Base-by-base conservation (phyloP, 495 filamentous ascomycete genomes). In the Aspergillus homomorphus region DNA sequence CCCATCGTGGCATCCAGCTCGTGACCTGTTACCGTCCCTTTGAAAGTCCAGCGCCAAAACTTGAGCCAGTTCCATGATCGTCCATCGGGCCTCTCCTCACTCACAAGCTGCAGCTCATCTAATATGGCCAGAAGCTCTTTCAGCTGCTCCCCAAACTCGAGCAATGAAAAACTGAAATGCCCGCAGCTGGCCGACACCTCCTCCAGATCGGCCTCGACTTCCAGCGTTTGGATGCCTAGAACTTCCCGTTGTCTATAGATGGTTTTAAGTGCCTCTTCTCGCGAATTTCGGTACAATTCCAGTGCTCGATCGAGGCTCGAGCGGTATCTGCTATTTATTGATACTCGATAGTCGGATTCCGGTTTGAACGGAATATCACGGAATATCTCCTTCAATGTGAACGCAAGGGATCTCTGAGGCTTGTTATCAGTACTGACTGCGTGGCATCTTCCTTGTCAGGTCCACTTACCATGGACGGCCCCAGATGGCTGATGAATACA, bases 181-280 rank as follows among this genome's bases (percentile, higher is more conserved):
- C 93, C 92, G 65, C 94, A 98, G 45, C 90, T 93, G 5, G 94
- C 94, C 28, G 92, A 90, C 9, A 98, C 91, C 71, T 98, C 94
- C 69, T 98, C 94, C 51, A 96, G 88, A 66, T 96, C 94, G 6
- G 94, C 94, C 59, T 93, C 88, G n/a, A 90, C 77, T 43, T 87
- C 86, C 30, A 89, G 77, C 2, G 83, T 81, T 28, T 83, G 78
- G 4, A 84, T 73, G 54, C 82, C 83, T 42, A 83, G 81, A 21
- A 89, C 75, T 53, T 90, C 85, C 54, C 90, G 88, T 44, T 79
- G 85, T 58, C 84, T 86, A 71, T 98, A 97, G 15, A 98, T 77
- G 51, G 84, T 76, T 53, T 84, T 80, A 2, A 98, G 78, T 0
- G 92, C 91, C 52, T 88, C 83, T 38, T 84, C 79, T 62, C 93